Evolutionary conservation across 306 rosid species (phyloP).

Genomic region (Betula pendula): DNA sequence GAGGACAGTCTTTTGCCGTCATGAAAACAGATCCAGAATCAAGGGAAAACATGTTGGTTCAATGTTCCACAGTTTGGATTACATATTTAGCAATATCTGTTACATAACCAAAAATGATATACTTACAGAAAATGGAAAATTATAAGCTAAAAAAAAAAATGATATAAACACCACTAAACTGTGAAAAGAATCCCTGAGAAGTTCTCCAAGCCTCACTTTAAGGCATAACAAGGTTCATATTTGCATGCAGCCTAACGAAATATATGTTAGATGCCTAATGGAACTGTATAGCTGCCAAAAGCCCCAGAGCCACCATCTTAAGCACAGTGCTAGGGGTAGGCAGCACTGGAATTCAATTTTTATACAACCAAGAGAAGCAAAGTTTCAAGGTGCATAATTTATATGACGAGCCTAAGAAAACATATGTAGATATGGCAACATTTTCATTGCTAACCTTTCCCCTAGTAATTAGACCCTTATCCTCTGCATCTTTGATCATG

Average conservation of each 20-base stretch:
- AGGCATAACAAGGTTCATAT: neutral
- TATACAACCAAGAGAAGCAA: neutral
- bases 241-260: neutral
- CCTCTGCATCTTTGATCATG: constrained; percentile 92
- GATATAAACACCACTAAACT: neutral
- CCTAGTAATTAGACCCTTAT: constrained; percentile 68
- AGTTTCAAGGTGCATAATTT: neutral
- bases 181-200: neutral
- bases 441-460: constrained; percentile 61
- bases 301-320: neutral
- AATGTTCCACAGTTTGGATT: constrained; percentile 1
- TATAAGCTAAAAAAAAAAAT: neutral
- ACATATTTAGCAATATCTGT: neutral
- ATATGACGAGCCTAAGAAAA: neutral
- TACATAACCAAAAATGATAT: neutral
- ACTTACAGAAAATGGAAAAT: neutral
- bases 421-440: neutral
- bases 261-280: neutral
- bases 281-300: neutral
- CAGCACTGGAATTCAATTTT: neutral
- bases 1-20: constrained; percentile 56
- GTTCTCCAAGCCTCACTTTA: neutral
- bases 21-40: constrained; percentile 24
- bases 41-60: constrained; percentile 10
- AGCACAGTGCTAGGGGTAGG: no score